Conservation (phyloP, 306 rosid species). For the Rosa lucieae region DNA sequence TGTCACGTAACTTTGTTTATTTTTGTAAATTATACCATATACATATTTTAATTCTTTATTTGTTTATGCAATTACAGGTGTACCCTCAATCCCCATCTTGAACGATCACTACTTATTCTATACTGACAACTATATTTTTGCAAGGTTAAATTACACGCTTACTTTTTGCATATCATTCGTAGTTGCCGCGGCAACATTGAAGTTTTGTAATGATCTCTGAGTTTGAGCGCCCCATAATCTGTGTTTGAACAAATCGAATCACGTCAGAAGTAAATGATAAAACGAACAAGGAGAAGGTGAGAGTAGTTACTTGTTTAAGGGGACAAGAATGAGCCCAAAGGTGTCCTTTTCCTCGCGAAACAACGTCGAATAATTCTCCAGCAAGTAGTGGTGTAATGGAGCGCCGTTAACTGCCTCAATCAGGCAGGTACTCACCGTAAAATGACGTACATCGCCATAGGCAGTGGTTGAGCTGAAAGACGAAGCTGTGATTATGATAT, state of each 20-base stretch:
- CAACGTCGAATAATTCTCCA: slow-evolving; percentile 57
- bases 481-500: background rate
- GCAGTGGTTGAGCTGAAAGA: background rate
- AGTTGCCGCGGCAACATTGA: slow-evolving; percentile 85
- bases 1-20: no score
- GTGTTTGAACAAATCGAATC: background rate
- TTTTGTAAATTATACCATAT: no score
- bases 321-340: slow-evolving; percentile 91
- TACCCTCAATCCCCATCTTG: no score
- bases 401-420: slow-evolving; percentile 36
- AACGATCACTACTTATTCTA: no score
- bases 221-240: slow-evolving; percentile 99
- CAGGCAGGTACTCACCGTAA: slow-evolving; percentile 57
- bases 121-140: no score
- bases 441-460: slow-evolving; percentile 53
- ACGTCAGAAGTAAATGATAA: background rate
- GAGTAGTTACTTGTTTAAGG: slow-evolving; percentile 58
- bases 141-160: no score
- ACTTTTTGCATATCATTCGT: slow-evolving; percentile 34
- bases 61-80: no score
- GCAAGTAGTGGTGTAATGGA: slow-evolving; percentile 40
- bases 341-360: slow-evolving; percentile 93
- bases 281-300: no score
- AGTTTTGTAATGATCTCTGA: slow-evolving; percentile 89
- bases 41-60: no score